phyloP scores from a whole-genome alignment of 106 monocot species.

The Apostasia shenzhenica region DNA sequence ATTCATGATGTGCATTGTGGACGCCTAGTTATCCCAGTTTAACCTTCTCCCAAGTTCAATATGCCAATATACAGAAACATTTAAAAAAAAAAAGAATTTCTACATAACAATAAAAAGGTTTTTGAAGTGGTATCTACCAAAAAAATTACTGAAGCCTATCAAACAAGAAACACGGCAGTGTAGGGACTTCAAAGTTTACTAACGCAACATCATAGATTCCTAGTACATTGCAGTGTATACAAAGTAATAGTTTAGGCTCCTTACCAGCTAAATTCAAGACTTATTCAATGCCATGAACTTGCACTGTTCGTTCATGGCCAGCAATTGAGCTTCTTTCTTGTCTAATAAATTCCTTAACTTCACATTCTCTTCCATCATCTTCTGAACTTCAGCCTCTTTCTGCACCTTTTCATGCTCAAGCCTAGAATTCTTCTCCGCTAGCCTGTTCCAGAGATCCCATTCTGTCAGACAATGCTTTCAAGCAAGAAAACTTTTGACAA shows the following conservation, averaged over 20 bases:
- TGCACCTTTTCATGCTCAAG: slow-evolving; percentile 66
- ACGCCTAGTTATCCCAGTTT: no score
- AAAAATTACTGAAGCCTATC: no score
- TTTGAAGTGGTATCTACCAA: no score
- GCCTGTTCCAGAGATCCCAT: slow-evolving; percentile 27
- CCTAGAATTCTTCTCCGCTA: slow-evolving; percentile 60
- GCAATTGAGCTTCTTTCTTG: slow-evolving; percentile 78
- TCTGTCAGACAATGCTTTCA: background rate
- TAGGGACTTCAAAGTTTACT: no score
- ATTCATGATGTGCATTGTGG: no score
- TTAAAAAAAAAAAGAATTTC: background rate
- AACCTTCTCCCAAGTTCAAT: background rate
- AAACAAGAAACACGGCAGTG: no score
- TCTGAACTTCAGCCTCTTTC: slow-evolving; percentile 82
- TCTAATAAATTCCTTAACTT: slow-evolving; percentile 56
- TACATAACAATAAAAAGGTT: background rate
- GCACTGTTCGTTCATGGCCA: slow-evolving; percentile 92
- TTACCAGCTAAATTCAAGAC: slow-evolving; percentile 17
- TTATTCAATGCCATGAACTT: slow-evolving; percentile 81
- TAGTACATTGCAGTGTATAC: no score
- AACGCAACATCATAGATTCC: no score
- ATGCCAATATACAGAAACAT: background rate
- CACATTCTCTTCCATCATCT: slow-evolving; percentile 78
- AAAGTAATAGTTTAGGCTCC: background rate
- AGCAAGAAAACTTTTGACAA: background rate